Conservation (phyloP, 2,329 filamentous ascomycete species). For the Septoria linicola region DNA sequence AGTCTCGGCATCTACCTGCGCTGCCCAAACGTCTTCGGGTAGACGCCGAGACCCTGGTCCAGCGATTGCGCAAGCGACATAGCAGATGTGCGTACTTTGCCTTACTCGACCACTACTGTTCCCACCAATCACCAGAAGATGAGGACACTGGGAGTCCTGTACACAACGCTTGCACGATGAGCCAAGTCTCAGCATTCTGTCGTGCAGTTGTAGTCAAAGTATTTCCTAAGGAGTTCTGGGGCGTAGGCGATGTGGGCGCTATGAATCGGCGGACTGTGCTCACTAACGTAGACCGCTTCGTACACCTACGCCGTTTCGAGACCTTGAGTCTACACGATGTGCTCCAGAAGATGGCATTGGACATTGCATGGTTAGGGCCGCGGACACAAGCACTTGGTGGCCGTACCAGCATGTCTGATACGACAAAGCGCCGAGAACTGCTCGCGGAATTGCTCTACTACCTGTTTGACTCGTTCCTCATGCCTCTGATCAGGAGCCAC, state of each 20-base stretch:
- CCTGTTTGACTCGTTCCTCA: conserved; percentile 84
- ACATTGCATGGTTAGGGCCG: conserved; percentile 65
- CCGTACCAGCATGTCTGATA: conserved; percentile 70
- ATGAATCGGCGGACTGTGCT: conserved; percentile 65
- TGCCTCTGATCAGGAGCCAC: conserved; percentile 80
- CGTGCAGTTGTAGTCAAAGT: conserved; percentile 70
- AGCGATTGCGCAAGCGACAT: conserved; percentile 69
- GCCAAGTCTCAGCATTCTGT: conserved; percentile 81
- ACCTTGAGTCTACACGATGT: conserved; percentile 75
- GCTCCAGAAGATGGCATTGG: conserved; percentile 65
- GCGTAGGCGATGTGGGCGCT: conserved; percentile 51
- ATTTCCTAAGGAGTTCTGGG: conserved; percentile 75
- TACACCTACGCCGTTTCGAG: conserved; percentile 77
- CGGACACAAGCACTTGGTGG: conserved; percentile 44
- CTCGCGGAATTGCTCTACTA: conserved; percentile 88
- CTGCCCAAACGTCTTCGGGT: conserved; percentile 61
- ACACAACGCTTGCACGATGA: conserved; percentile 64
- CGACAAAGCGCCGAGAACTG: conserved; percentile 72
- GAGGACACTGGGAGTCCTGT: conserved; percentile 48
- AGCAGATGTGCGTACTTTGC: conserved; percentile 74
- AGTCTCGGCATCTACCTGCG: conserved; percentile 52
- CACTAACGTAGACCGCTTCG: conserved; percentile 71
- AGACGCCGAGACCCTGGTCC: conserved; percentile 57
- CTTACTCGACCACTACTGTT: conserved; percentile 79
- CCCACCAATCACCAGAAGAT: conserved; percentile 40